Evolutionary conservation across 1,284 basidiomycete species (phyloP).

Genomic region (Wallemia ichthyophaga): DNA sequence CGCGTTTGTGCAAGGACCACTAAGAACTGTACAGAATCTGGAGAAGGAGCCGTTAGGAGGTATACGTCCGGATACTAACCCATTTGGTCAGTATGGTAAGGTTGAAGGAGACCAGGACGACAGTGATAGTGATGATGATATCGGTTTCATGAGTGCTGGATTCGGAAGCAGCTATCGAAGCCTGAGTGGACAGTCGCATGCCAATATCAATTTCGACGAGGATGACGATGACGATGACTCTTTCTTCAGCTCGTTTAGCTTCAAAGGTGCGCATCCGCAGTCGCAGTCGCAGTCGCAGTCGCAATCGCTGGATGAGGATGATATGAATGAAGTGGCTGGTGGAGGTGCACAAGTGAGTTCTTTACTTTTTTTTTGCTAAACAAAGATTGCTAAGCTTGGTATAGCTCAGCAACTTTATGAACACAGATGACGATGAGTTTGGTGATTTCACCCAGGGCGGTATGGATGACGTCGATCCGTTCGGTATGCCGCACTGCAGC

Average conservation of each 20-base stretch:
- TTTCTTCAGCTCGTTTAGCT: conserved; percentile 30
- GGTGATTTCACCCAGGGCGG: conserved; percentile 28
- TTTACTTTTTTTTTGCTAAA: conserved; percentile 14
- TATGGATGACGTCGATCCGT: background rate
- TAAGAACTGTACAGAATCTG: conserved; percentile 52
- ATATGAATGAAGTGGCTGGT: conserved; percentile 7
- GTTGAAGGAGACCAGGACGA: conserved; percentile 1
- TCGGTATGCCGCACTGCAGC: conserved; percentile 1
- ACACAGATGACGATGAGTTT: conserved; percentile 39
- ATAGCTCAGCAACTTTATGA: conserved; percentile 36
- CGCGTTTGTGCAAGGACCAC: conserved; percentile 48
- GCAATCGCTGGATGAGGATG: conserved; percentile 3
- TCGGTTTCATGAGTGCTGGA: conserved; percentile 29
- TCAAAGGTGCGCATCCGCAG: conserved; percentile 17
- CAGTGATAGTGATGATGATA: background rate
- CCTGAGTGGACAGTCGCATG: conserved; percentile 14
- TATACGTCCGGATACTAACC: conserved; percentile 1
- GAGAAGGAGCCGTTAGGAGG: conserved; percentile 42
- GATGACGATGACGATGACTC: conserved; percentile 39
- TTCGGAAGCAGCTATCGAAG: background rate
- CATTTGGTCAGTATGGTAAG: conserved; percentile 1
- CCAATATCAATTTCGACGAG: conserved; percentile 21
- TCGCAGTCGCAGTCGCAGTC: too few relatives aligned
- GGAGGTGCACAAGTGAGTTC: background rate
- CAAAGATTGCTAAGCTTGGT: too few relatives aligned